phyloP scores from a whole-genome alignment of 2,329 filamentous ascomycete genomes.

The Gaeumannomyces sp. region DNA sequence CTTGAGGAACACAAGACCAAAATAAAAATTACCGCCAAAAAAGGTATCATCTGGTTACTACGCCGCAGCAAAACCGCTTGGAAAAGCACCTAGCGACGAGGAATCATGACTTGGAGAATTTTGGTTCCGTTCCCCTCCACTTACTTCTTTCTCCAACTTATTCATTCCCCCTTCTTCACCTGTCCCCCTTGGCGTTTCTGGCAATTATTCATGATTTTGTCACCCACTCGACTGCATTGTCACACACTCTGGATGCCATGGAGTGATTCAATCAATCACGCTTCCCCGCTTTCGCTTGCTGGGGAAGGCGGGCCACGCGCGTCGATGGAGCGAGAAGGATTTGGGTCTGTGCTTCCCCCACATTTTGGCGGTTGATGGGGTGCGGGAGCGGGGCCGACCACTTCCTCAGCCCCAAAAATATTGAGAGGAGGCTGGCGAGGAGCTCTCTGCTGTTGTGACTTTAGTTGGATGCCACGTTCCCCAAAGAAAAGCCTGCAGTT shows the following conservation, averaged over 20 bases:
- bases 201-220: not conserved
- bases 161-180: no score
- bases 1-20: no score
- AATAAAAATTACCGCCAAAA: no score
- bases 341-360: not conserved
- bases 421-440: not conserved
- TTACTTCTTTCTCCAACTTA: no score
- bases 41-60: no score
- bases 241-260: no score
- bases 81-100: no score
- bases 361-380: not conserved
- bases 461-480: not conserved
- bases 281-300: not conserved
- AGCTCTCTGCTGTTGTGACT: not conserved
- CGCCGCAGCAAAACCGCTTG: no score
- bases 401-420: not conserved
- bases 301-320: not conserved
- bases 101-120: no score
- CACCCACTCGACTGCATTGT: not conserved
- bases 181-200: no score
- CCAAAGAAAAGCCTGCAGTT: no score
- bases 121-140: no score
- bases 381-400: not conserved
- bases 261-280: not conserved
- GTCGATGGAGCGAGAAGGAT: not conserved